phyloP scores from a whole-genome alignment of 2,329 filamentous ascomycete genomes.

The Ceratocystis colombiana region DNA sequence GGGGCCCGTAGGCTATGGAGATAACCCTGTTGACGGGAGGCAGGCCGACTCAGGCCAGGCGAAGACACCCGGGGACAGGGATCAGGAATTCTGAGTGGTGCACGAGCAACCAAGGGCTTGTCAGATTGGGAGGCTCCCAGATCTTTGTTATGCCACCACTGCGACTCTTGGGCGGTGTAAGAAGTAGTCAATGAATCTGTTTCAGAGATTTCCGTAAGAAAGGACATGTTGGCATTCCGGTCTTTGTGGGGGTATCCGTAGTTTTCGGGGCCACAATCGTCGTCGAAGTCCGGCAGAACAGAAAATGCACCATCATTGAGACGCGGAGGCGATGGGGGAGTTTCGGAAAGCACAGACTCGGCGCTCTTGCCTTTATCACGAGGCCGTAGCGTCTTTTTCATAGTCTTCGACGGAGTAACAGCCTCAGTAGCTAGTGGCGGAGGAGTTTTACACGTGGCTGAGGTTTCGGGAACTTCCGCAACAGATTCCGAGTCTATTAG shows the following conservation, averaged over 20 bases:
- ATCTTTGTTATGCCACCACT: conserved; percentile 22
- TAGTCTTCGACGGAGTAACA: not conserved
- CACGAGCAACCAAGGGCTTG: conserved; percentile 14
- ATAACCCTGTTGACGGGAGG: conserved; percentile 17
- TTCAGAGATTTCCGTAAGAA: conserved; percentile 22
- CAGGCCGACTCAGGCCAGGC: conserved; percentile 16
- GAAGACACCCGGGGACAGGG: conserved; percentile 2
- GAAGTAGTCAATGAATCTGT: conserved; percentile 11
- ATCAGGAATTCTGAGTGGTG: conserved; percentile 18
- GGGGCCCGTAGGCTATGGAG: conserved; percentile 19
- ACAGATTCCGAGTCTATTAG: conserved; percentile 16
- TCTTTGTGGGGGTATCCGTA: conserved; percentile 12
- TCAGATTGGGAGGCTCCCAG: not conserved
- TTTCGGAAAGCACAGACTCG: conserved; percentile 24
- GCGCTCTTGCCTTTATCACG: conserved; percentile 20
- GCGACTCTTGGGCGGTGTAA: conserved; percentile 8
- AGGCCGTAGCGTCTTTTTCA: conserved; percentile 18
- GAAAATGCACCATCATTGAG: conserved; percentile 24
- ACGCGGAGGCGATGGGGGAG: conserved; percentile 17
- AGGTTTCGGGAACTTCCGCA: conserved; percentile 16
- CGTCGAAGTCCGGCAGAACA: conserved; percentile 23
- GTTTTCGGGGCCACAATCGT: conserved; percentile 14
- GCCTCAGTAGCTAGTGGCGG: not conserved
- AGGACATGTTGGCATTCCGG: conserved; percentile 17
- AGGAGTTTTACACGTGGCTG: not conserved